Percentiles rank a stretch among this genome's conserved stretches.
phyloP scores from a whole-genome alignment of 2,329 filamentous ascomycete genomes.

The Leptographium radiaticola region DNA sequence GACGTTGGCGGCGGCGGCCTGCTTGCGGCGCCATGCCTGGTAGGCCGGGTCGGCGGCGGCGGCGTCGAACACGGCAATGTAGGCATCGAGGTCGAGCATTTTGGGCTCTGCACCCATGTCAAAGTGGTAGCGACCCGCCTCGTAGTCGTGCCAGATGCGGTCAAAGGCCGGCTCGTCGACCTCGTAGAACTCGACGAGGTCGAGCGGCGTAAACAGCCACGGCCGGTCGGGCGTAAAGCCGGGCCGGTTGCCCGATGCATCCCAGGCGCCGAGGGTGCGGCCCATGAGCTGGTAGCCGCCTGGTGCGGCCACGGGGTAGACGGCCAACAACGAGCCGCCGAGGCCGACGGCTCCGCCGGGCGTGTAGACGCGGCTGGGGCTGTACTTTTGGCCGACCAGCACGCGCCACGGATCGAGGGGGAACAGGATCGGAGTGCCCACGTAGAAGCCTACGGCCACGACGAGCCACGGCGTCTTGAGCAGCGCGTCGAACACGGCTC shows the following conservation, averaged over 20 bases:
- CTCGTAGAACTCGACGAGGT: conserved; percentile 21
- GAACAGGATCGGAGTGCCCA: conserved; percentile 6
- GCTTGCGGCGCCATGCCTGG: too few species aligned
- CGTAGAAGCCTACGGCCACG: conserved; percentile 20
- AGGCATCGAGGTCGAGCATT: too few species aligned
- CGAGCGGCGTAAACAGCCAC: conserved; percentile 24
- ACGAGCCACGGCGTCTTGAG: conserved; percentile 9
- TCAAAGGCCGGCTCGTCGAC: conserved; percentile 21
- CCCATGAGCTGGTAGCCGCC: conserved; percentile 23
- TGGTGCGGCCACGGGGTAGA: conserved; percentile 24
- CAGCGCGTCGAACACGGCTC: not conserved
- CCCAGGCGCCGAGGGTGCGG: not conserved
- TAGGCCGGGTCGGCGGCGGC: too few species aligned
- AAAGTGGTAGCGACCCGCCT: conserved; percentile 37
- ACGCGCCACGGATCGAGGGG: conserved; percentile 15
- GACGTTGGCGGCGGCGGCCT: too few species aligned
- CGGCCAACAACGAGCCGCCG: conserved; percentile 21
- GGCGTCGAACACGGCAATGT: too few species aligned
- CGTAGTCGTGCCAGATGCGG: conserved; percentile 19
- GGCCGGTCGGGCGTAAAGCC: conserved; percentile 11
- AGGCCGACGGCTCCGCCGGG: conserved; percentile 23
- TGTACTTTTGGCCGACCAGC: conserved; percentile 17
- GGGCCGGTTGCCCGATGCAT: not conserved
- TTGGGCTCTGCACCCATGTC: conserved; percentile 22
- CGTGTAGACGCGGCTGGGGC: conserved; percentile 22